Conservation (phyloP, 345 rosid species). For the Melaleuca quinquenervia region DNA sequence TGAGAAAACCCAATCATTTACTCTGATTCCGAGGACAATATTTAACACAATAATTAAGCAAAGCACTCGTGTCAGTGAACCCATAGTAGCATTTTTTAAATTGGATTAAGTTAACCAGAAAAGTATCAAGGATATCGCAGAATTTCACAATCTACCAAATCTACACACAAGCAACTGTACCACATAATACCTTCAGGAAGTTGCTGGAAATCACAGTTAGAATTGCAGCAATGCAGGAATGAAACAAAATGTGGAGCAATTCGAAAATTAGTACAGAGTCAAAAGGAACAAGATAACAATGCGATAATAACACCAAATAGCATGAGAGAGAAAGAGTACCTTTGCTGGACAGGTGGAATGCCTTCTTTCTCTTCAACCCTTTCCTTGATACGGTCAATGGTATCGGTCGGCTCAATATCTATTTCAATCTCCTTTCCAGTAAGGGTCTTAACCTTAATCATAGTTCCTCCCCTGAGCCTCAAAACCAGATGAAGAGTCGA, state of each 20-base stretch:
- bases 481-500: constrained; percentile 85
- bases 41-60: not conserved
- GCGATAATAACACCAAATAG: not conserved
- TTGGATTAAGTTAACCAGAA: not conserved
- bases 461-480: constrained; percentile 95
- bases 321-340: constrained; percentile 18
- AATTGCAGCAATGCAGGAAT: not conserved
- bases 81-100: not conserved
- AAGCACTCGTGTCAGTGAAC: not conserved
- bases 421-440: constrained; percentile 96
- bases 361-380: constrained; percentile 97
- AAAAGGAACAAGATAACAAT: not conserved
- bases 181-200: not conserved
- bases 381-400: constrained; percentile 91
- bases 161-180: not conserved
- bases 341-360: constrained; percentile 96
- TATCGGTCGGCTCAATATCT: constrained; percentile 88
- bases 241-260: not conserved
- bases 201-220: not conserved
- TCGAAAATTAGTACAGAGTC: not conserved
- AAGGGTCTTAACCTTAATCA: constrained; percentile 93
- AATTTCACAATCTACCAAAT: not conserved
- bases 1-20: not conserved
- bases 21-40: not conserved
- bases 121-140: not conserved